phyloP scores from a whole-genome alignment of 805 yeast species.

The Candida taoyuanica region DNA sequence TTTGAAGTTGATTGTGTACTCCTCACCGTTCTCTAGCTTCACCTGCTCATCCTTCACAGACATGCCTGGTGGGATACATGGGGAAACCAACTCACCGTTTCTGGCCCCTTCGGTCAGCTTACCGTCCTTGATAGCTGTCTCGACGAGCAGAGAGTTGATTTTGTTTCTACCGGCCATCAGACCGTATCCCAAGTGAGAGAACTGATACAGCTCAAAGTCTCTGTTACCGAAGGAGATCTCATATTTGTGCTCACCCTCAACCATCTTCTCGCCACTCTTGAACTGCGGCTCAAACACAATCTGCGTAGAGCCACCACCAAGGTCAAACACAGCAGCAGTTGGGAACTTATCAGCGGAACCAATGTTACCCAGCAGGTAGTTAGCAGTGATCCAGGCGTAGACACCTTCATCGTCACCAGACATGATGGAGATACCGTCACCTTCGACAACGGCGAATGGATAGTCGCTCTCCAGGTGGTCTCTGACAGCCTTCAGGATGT shows the following conservation, averaged over 20 bases:
- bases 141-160: conserved; percentile 63
- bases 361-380: conserved; percentile 88
- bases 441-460: conserved; percentile 89
- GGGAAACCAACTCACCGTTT: conserved; percentile 54
- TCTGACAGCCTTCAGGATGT: conserved; percentile 74
- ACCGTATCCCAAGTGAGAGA: conserved; percentile 94
- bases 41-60: conserved; percentile 58
- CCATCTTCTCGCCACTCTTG: conserved; percentile 52
- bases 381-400: conserved; percentile 97
- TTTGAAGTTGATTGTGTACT: conserved; percentile 53
- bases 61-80: conserved; percentile 84
- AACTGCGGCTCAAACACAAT: conserved; percentile 95
- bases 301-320: conserved; percentile 98
- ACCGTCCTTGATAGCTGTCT: conserved; percentile 40
- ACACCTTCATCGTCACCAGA: conserved; percentile 97
- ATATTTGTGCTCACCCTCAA: conserved; percentile 86
- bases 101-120: conserved; percentile 35
- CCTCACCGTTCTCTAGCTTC: conserved; percentile 42
- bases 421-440: conserved; percentile 89
- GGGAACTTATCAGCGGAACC: conserved; percentile 69
- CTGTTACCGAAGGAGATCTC: conserved; percentile 76
- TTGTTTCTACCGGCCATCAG: conserved; percentile 89
- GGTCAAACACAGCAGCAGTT: conserved; percentile 95
- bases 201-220: conserved; percentile 80
- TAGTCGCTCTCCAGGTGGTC: conserved; percentile 69